Conservation (phyloP, 768 basidiomycete species). For the Boletus pseudopeckii region DNA sequence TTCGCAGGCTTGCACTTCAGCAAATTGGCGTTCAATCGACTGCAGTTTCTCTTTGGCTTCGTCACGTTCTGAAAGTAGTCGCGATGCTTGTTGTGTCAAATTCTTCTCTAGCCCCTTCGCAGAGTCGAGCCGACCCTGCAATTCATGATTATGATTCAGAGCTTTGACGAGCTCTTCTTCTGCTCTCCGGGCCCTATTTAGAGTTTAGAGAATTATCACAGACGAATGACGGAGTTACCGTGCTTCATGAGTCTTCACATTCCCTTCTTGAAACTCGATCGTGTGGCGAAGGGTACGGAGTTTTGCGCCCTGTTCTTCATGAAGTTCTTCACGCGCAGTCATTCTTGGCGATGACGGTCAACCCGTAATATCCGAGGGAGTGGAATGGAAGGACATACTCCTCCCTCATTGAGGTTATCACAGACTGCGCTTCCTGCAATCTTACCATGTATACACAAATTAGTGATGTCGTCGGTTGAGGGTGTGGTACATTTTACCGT, state of each 20-base stretch:
- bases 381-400: conserved; percentile 29
- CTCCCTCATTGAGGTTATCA: conserved; percentile 29
- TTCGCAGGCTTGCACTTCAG: conserved; percentile 19
- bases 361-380: conserved; percentile 4
- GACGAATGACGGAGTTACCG: conserved; percentile 15
- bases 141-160: conserved; percentile 22
- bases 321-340: conserved; percentile 19
- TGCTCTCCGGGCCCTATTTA: conserved; percentile 16
- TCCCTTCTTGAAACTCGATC: conserved; percentile 30
- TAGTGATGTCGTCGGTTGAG: conserved; percentile 1
- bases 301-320: conserved; percentile 24
- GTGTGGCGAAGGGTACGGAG: conserved; percentile 30
- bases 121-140: conserved; percentile 28
- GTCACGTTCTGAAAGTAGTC: conserved; percentile 26
- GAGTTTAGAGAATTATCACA: conserved; percentile 8
- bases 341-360: conserved; percentile 21
- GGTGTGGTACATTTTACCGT: conserved; percentile 11
- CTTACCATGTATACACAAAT: conserved; percentile 16
- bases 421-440: conserved; percentile 26
- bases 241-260: conserved; percentile 23
- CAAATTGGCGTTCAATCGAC: conserved; percentile 12
- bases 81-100: conserved; percentile 23
- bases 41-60: conserved; percentile 15
- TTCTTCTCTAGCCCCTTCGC: conserved; percentile 23
- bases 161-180: conserved; percentile 19